A percentile compares a stretch with the other conserved stretches of the same genome.
phyloP scores from a whole-genome alignment of 441 rosid species.

The Erodium texanum region DNA sequence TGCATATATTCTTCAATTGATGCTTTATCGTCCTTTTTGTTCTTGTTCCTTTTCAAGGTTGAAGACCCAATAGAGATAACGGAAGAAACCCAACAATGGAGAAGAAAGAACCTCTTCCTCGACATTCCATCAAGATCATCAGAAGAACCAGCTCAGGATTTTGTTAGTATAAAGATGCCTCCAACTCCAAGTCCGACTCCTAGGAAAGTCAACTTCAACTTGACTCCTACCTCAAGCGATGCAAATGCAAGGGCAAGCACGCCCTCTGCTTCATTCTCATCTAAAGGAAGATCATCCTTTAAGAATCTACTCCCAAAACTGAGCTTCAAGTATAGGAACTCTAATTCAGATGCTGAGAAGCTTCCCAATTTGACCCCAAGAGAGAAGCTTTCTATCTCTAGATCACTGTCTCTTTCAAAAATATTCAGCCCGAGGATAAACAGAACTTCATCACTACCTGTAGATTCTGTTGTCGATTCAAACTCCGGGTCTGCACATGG shows the following conservation, averaged over 20 bases:
- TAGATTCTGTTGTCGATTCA: conserved; percentile 35
- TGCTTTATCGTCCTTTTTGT: conserved; percentile 5
- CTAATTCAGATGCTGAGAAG: conserved; percentile 45
- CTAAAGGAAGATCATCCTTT: conserved; percentile 52
- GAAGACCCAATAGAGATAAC: conserved; percentile 38
- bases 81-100: conserved; percentile 59
- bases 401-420: conserved; percentile 75
- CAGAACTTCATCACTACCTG: conserved; percentile 78
- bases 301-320: conserved; percentile 67
- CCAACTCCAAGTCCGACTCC: conserved; percentile 77
- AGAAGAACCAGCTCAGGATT: conserved; percentile 40
- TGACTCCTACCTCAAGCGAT: conserved; percentile 45
- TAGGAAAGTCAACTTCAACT: conserved; percentile 63
- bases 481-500: conserved; percentile 38
- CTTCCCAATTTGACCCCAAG: conserved; percentile 25
- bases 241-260: conserved; percentile 31
- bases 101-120: conserved; percentile 54
- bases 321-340: conserved; percentile 51
- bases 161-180: conserved; percentile 53
- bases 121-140: conserved; percentile 69
- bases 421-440: conserved; percentile 74
- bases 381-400: conserved; percentile 62
- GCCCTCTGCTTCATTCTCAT: conserved; percentile 43
- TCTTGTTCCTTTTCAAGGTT: conserved; percentile 31
- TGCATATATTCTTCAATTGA: conserved; percentile 3